Evolutionary conservation across 257 asterid species (phyloP).

Genomic region (Solanum piurae): DNA sequence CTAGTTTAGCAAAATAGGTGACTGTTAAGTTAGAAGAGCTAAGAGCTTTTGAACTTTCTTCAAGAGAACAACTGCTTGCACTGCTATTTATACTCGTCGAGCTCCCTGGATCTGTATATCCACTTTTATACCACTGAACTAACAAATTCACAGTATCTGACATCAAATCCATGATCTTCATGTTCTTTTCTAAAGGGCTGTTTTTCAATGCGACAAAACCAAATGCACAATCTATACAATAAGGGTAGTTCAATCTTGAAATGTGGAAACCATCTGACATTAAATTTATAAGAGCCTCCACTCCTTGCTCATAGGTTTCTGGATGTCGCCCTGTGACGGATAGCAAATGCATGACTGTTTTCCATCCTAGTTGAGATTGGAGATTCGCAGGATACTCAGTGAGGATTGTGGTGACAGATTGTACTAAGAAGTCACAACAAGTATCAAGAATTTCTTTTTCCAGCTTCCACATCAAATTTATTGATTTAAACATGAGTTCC

Average conservation of each 20-base stretch:
- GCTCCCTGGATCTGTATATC: constrained; percentile 71
- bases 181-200: constrained; percentile 63
- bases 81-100: constrained; percentile 24
- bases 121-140: constrained; percentile 72
- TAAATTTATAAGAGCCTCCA: constrained; percentile 42
- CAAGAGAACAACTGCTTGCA: constrained; percentile 29
- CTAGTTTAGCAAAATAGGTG: constrained; percentile 57
- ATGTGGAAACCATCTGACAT: constrained; percentile 48
- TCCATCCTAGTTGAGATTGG: constrained; percentile 72
- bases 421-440: constrained; percentile 54
- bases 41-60: constrained; percentile 39
- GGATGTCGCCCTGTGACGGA: constrained; percentile 86
- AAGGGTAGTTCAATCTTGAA: constrained; percentile 50
- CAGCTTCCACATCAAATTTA: constrained; percentile 70
- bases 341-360: constrained; percentile 58
- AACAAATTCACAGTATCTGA: constrained; percentile 51
- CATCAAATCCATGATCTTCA: constrained; percentile 63
- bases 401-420: constrained; percentile 45
- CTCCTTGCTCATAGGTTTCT: constrained; percentile 72
- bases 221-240: constrained; percentile 74
- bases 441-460: constrained; percentile 85
- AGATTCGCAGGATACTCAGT: constrained; percentile 51
- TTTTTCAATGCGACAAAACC: constrained; percentile 73
- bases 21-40: constrained; percentile 32
- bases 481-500: constrained; percentile 72